These are phyloP conservation scores for Xylogone sp. DNA, from an alignment of 2,329 filamentous ascomycete species.

Conservation along the genomic window DNA sequence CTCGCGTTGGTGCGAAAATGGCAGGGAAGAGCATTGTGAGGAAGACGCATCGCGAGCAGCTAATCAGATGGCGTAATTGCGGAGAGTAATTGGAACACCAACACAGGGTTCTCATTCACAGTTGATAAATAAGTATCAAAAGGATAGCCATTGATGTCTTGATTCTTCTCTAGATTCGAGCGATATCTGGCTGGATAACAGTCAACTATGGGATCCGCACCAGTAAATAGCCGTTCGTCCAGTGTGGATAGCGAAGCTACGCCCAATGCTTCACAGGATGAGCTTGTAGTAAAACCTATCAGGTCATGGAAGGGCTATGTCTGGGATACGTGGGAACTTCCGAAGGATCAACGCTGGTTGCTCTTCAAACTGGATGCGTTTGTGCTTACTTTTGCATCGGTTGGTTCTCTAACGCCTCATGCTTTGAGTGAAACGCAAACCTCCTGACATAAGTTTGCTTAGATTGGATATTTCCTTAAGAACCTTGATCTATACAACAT, in stretches of 20 bases:
- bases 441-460: background rate
- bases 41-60: too few species aligned
- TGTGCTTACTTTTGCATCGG: slow-evolving; percentile 28
- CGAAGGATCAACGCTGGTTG: slow-evolving; percentile 28
- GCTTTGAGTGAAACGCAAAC: background rate
- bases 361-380: slow-evolving; percentile 33
- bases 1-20: too few species aligned
- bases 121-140: too few species aligned
- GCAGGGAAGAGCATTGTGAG: too few species aligned
- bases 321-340: slow-evolving; percentile 34
- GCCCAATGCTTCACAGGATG: slow-evolving; percentile 7
- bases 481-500: slow-evolving; percentile 31
- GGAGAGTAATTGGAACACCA: too few species aligned
- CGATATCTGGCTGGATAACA: too few species aligned
- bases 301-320: slow-evolving; percentile 34
- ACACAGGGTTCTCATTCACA: too few species aligned
- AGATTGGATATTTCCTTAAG: slow-evolving; percentile 36
- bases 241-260: slow-evolving; percentile 7
- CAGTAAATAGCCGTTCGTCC: too few species aligned
- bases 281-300: slow-evolving; percentile 15
- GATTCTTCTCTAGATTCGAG: too few species aligned
- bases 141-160: too few species aligned
- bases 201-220: too few species aligned
- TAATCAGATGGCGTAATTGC: too few species aligned
- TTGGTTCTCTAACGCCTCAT: background rate